Percentiles rank a stretch among this genome's conserved stretches.
These are phyloP conservation scores for Rhytidiadelphus loreus DNA, from an alignment of 225 moss, liverwort and hornwort genomes.

Conservation along the genomic window DNA sequence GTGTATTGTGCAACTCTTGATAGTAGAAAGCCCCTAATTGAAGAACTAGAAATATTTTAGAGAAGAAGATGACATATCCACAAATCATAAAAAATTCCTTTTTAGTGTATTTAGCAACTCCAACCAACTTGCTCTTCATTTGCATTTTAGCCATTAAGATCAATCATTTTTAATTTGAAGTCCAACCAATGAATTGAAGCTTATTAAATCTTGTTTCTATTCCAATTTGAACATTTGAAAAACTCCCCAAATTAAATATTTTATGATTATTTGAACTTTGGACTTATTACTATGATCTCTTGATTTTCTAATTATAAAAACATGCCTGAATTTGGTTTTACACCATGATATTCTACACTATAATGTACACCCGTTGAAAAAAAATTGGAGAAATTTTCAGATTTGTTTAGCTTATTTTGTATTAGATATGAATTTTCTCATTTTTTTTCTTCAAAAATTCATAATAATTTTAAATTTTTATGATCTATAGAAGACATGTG, in stretches of 20 bases:
- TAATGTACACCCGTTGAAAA: too few species aligned
- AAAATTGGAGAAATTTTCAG: too few species aligned
- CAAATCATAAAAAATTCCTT: rapidly evolving
- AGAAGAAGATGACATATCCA: neutral
- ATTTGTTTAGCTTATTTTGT: neutral
- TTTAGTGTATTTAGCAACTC: neutral
- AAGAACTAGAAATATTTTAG: neutral
- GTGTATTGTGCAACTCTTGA: neutral
- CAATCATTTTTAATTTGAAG: neutral
- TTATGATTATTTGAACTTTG: neutral
- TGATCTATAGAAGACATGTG: neutral
- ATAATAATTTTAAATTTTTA: neutral
- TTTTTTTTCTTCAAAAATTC: neutral
- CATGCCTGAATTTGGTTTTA: rapidly evolving
- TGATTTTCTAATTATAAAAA: neutral
- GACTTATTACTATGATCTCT: neutral
- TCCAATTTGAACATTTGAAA: neutral
- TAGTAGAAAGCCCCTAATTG: neutral
- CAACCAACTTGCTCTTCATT: neutral
- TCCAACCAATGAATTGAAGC: neutral
- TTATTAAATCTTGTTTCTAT: neutral
- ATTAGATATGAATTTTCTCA: too few species aligned
- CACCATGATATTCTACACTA: neutral
- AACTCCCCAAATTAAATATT: neutral
- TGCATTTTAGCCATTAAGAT: neutral